These are phyloP conservation scores for Yamadazyma philogaea DNA, from an alignment of 805 yeast species.

Conservation along the genomic window DNA sequence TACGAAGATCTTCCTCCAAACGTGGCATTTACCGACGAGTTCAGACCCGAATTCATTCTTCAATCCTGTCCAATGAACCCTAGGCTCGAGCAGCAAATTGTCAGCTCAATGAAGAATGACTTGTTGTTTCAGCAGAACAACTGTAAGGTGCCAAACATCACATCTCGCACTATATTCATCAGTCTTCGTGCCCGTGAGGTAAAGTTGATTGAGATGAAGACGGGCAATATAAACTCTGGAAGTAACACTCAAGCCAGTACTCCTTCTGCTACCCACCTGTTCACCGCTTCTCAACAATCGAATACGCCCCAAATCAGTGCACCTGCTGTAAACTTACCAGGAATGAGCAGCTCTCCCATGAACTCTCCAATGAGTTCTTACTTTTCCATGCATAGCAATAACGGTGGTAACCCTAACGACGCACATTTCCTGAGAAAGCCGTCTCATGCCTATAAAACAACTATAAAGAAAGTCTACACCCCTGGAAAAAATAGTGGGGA, in stretches of 20 bases:
- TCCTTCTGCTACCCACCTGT: constrained; percentile 2
- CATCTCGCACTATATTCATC: constrained; percentile 39
- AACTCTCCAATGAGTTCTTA: constrained; percentile 9
- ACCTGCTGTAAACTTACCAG: neutral
- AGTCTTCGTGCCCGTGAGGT: constrained; percentile 45
- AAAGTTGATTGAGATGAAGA: constrained; percentile 40
- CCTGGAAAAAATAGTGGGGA: constrained; percentile 34
- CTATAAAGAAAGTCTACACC: constrained; percentile 34
- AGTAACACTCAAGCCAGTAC: neutral
- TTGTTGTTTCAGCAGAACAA: constrained; percentile 41
- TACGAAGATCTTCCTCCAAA: constrained; percentile 26
- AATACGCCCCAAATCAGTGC: neutral
- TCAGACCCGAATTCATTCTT: constrained; percentile 48
- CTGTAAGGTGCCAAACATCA: constrained; percentile 27
- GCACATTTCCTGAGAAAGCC: constrained; percentile 3
- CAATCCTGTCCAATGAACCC: constrained; percentile 55
- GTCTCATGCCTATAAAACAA: constrained; percentile 29
- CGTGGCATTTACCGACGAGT: constrained; percentile 48
- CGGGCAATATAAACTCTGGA: constrained; percentile 16
- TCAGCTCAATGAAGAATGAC: constrained; percentile 53
- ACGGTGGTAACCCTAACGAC: neutral
- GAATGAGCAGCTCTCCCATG: constrained; percentile 9
- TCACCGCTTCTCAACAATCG: neutral
- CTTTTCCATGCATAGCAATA: neutral
- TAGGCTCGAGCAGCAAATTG: constrained; percentile 48